phyloP scores from a whole-genome alignment of 805 yeast species.

The Novakomyces olei region DNA sequence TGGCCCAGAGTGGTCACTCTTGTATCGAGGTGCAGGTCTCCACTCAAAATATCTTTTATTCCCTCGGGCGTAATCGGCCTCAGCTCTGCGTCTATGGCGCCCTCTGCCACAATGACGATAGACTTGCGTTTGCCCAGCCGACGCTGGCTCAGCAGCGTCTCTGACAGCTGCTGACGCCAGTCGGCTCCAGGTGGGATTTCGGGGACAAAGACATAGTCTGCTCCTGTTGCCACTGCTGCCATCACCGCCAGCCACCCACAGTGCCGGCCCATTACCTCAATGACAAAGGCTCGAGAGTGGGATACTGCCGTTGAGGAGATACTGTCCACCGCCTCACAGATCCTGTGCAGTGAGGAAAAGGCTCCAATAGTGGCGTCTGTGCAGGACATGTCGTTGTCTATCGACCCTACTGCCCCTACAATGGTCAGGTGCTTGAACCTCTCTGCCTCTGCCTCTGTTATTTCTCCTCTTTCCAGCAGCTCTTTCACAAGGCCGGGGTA shows the following conservation, averaged over 20 bases:
- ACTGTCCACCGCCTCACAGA: slow-evolving; percentile 83
- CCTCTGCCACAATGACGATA: slow-evolving; percentile 93
- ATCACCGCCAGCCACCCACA: slow-evolving; percentile 97
- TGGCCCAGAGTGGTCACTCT: slow-evolving; percentile 91
- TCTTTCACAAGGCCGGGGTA: slow-evolving; percentile 81
- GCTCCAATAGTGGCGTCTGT: slow-evolving; percentile 97
- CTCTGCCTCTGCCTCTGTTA: slow-evolving; percentile 37
- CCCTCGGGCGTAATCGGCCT: slow-evolving; percentile 58
- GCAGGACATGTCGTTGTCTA: slow-evolving; percentile 93
- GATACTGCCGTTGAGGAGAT: slow-evolving; percentile 95
- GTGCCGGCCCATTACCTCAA: slow-evolving; percentile 98
- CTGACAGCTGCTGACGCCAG: slow-evolving; percentile 66
- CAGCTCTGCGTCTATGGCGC: slow-evolving; percentile 70
- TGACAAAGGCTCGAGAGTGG: slow-evolving; percentile 90
- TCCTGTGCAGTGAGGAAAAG: slow-evolving; percentile 75
- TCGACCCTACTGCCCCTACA: slow-evolving; percentile 88
- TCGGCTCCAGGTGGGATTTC: slow-evolving; percentile 64
- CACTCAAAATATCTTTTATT: slow-evolving; percentile 64
- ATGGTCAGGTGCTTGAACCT: slow-evolving; percentile 55
- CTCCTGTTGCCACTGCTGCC: slow-evolving; percentile 94
- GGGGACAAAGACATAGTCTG: slow-evolving; percentile 85
- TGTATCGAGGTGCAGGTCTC: slow-evolving; percentile 66
- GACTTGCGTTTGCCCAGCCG: slow-evolving; percentile 77
- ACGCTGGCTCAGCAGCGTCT: slow-evolving; percentile 36
- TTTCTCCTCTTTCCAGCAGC: slow-evolving; percentile 30